Evolutionary conservation across 1,139 yeast genomes (phyloP), one percentile per base, ranked within the genome.

Genomic region (Eremothecium sinecaudum): DNA sequence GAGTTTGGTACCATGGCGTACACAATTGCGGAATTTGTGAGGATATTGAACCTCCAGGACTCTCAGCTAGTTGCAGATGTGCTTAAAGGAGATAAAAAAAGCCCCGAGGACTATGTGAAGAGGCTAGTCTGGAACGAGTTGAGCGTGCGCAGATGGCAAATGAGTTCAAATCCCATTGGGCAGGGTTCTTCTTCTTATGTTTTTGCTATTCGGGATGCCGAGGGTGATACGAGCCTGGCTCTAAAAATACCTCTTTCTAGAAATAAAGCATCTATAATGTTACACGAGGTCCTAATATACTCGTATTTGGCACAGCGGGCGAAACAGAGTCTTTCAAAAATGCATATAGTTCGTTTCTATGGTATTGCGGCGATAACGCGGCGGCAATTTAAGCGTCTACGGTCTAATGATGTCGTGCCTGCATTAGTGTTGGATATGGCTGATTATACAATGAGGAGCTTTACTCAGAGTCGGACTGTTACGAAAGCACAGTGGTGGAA

Each of bases 281-380:
- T 24, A 13, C 31, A 32, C 12, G 34, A 32, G 31, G 32, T 26
- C 9, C 31, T 25, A 18, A 32, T 32, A 4, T 26, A 24, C 31
- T 24, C 34, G 31, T 21, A 25, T 17, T 21, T 32, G 15, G 16
- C 18, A n/a, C 20, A 9, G 18, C 9, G 12, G 18, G 24, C 31
- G 16, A 11, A n/a, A 10, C 12, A 18, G 14, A 19, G 21, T n/a
- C 24, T 16, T n/a, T 9, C 9, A n/a, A 16, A 18, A 15, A 11
- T n/a, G 18, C 34, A 38, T 21, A 38, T 43, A 11, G 37, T 41
- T 10, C 44, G 46, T 8, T 39, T 42, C 26, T 18, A 33, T 19
- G 47, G 46, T 2, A 19, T 45, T n/a, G 36, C 48, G 12, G 41
- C 42, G 31, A 29, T 45, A 12, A 34, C 29, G 22, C 42, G 38